Evolutionary conservation across 768 basidiomycete genomes (phyloP), one percentile per base, ranked within the genome.

Genomic region (Lactifluus subvellereus): DNA sequence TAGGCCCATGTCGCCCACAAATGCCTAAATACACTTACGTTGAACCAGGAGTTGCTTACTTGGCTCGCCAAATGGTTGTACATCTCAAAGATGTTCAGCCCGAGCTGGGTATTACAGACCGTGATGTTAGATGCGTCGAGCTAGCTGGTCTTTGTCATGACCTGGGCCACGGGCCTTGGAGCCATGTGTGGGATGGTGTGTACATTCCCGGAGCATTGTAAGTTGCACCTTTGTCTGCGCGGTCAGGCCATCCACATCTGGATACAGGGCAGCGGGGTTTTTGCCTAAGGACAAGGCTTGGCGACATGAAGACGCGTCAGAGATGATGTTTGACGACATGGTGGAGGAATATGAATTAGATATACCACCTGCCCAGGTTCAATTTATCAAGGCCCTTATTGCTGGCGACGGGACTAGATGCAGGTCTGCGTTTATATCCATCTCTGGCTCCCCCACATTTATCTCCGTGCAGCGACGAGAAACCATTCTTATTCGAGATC

Each of bases 131-230:
- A 54, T 93, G 91, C 62, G 85, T 93, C 18, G 86, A 88, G 61
- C 76, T 93, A 27, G 91, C 91, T 0, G 91, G 89, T 0, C 76
- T 92, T 3, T 91, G 90, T 60, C 91, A 93, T 67, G 91, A 93
- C 72, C 81, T 93, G 4, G 91, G 89, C 0, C 91, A 92, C 68
- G 91, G 91, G 0, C 91, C 91, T 0, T 92, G 88, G 85, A 87
- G 84, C 62, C 91, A 94, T 71, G 86, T 93, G 8, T 94, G 88
- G 86, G 91, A 94, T 66, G 74, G 76, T 7, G 69, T 77, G 57
- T 91, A 90, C 72, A 90, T 94, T 56, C 89, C 89, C 0, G 60
- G 68, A 4, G 84, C 83, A 1, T 65, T 83, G 90, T 90, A 69
- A 68, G 83, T 78, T n/a, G 20, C 1, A 7, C 27, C 2, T 13